Conservation (phyloP, 202 grass and related monocot genomes). For the Hordeum pubiflorum region DNA sequence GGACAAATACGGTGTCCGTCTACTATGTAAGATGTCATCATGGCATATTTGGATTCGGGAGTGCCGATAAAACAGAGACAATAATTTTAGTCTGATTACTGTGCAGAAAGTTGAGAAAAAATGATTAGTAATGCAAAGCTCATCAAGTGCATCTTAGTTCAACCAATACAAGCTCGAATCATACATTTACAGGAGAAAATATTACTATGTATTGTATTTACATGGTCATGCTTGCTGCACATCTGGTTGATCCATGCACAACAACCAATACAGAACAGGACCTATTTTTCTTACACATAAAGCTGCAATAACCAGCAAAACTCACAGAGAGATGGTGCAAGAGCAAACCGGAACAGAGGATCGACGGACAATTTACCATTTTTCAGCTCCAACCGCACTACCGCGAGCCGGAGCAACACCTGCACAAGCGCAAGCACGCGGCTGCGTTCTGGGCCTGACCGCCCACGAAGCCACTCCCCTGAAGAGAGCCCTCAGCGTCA, state of each 20-base stretch:
- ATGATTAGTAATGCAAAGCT: neutral
- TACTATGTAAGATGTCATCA: too few relatives aligned
- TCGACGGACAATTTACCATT: neutral
- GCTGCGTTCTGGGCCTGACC: constrained; percentile 1
- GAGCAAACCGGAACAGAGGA: neutral
- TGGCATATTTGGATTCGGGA: too few relatives aligned
- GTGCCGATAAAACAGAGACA: neutral
- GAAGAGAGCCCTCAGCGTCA: constrained; percentile 32
- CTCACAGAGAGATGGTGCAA: neutral
- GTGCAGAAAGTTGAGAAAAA: neutral
- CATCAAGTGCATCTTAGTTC: neutral
- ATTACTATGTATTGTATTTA: too few relatives aligned
- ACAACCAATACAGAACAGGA: neutral
- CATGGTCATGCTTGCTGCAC: neutral
- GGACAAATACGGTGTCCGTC: too few relatives aligned
- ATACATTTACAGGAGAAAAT: neutral
- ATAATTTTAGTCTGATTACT: neutral
- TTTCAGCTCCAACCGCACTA: neutral
- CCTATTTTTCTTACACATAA: neutral
- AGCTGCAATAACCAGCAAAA: neutral
- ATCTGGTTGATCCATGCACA: neutral
- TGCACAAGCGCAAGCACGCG: constrained; percentile 1
- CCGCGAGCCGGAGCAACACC: neutral
- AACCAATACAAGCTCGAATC: neutral
- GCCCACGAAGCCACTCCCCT: constrained; percentile 30